Base-by-base conservation (phyloP, 805 yeast genomes). In the baker's yeast (Saccharomyces cerevisiae) region DNA sequence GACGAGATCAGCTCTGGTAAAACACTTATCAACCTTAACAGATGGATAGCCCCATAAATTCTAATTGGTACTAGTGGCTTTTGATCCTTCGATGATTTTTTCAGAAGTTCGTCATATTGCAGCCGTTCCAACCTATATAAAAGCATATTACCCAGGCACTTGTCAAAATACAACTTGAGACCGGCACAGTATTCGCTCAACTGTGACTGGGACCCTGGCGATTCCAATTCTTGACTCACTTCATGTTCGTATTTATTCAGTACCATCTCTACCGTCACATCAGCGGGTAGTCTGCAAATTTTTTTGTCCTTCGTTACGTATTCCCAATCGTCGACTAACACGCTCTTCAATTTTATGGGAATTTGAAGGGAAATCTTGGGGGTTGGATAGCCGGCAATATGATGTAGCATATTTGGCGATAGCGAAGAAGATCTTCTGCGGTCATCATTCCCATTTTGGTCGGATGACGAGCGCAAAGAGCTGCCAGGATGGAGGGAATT, bases 251-350 rank as follows among this genome's bases (percentile, higher is more conserved):
- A 92, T n/a, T 77, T 76, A 10, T 68, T 61, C 8, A 92, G 66
- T 2, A 89, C 78, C 2, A 71, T 73, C 1, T 75, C 72, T 1
- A 87, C 86, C 0, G 80, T 77, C 14, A 24, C 32, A 69, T 70
- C 14, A 81, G 74, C 0, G 26, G 97, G 97, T 46, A 91, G 68
- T 27, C 78, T 71, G 2, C 88, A 79, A 47, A 89, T 69, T 66
- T 83, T 82, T 51, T 85, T 84, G 60, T 89, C 87, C 61, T 87
- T 87, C 0, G 98, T 90, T 32, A 92, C 78, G 60, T 76, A 76
- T 69, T 92, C 97, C 99, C 98, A 92, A 73, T 92, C 98, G 67
- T 89, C 90, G 0, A 91, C 96, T 41, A 92, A 72, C 2, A 83
- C 62, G 5, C 85, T 73, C 68, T 90, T 91, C 54, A 92, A 73